Evolutionary conservation across 768 basidiomycete genomes (phyloP), one percentile per base, ranked within the genome.

Genomic region (Phylloporus sp.): DNA sequence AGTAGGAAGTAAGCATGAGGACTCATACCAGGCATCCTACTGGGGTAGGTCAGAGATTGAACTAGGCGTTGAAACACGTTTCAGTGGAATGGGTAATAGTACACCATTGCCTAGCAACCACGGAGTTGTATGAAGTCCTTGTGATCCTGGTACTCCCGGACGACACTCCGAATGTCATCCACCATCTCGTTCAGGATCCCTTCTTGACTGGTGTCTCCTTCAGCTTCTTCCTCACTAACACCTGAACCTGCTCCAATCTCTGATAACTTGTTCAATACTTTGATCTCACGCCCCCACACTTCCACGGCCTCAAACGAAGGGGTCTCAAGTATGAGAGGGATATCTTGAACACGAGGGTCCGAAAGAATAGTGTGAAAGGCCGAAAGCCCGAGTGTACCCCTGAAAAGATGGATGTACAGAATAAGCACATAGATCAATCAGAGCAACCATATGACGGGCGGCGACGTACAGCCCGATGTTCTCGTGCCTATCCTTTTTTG

Each of bases 271-370:
- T 85, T 78, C 16, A 91, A 70, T 12, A 85, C 73, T 11, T 75
- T 72, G 32, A 91, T 85, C 64, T 95, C 91, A 47, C 73, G 73
- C n/a, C 74, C 75, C 88, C 90, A 92, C 1, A 87, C 79, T 12
- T 79, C 80, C 22, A 77, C 78, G 16, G 75, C 70, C 50, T 88
- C 90, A 56, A 83, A 82, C 24, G 77, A 79, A 1, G 88, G 88
- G 0, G 92, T 93, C 63, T 95, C 91, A 13, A 93, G 76, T 28
- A 95, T 81, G 31, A 95, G 76, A 2, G 91, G 91, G 29, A 93
- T 84, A 40, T 77, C 66, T 50, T 81, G 78, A 26, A 84, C 75
- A 16, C 88, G 81, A 5, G 77, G 71, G 61, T 93, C 91, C 9
- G 78, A 77, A 47, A 92, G 72, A 45, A 91, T 80, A 53, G 81